These are phyloP conservation scores for Aspergillus terreus DNA, from an alignment of 2,329 filamentous ascomycete genomes.

Conservation along the genomic window DNA sequence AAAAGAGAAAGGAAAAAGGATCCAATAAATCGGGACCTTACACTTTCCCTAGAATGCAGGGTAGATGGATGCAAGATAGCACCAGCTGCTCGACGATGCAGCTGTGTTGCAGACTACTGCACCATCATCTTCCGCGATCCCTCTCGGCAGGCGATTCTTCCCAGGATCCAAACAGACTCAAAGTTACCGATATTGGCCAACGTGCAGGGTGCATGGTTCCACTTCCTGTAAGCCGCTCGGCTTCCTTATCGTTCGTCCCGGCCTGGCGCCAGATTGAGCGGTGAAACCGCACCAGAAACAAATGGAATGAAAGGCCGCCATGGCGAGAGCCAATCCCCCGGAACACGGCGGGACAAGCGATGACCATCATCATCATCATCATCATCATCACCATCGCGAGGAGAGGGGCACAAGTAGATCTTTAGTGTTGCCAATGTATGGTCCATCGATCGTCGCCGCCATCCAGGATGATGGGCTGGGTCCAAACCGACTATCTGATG, in stretches of 20 bases:
- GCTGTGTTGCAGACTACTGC: slow-evolving; percentile 17
- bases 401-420: background rate
- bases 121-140: slow-evolving; percentile 16
- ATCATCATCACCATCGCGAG: background rate
- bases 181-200: slow-evolving; percentile 19
- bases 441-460: background rate
- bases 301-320: slow-evolving; percentile 10
- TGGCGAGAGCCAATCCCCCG: slow-evolving; percentile 19
- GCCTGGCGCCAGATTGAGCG: slow-evolving; percentile 18
- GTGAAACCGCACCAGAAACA: slow-evolving; percentile 21
- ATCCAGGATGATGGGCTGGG: background rate
- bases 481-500: slow-evolving; percentile 9
- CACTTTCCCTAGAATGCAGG: slow-evolving; percentile 12
- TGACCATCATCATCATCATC: background rate
- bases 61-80: slow-evolving; percentile 19
- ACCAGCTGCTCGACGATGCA: slow-evolving; percentile 16
- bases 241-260: slow-evolving; percentile 21
- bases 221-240: slow-evolving; percentile 13
- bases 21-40: slow-evolving; percentile 7
- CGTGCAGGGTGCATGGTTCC: slow-evolving; percentile 20
- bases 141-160: slow-evolving; percentile 6
- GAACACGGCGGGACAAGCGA: slow-evolving; percentile 18
- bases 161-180: slow-evolving; percentile 15
- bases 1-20: background rate
- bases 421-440: slow-evolving; percentile 6